These are phyloP conservation scores for Backusella tarrabulga DNA, from an alignment of 192 early-diverging fungal genomes.

Conservation along the genomic window DNA sequence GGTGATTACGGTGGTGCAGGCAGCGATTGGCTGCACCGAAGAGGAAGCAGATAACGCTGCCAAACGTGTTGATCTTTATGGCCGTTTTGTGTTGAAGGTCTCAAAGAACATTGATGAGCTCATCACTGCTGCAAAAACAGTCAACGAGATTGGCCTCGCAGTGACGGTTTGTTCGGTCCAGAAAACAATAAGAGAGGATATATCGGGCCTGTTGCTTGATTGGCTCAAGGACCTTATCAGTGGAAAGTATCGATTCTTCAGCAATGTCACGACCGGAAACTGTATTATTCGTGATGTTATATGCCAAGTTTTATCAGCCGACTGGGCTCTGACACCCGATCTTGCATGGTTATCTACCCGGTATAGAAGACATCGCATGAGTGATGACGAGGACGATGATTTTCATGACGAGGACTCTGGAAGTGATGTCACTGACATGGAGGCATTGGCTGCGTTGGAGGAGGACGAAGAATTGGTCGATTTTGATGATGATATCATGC, in stretches of 20 bases:
- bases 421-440: constrained; percentile 2
- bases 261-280: constrained; percentile 33
- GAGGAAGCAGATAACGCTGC: constrained; percentile 75
- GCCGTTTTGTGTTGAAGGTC: constrained; percentile 71
- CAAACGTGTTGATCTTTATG: constrained; percentile 79
- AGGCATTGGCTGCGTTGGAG: background rate
- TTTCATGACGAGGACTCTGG: background rate
- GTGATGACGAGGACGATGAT: constrained; percentile 7
- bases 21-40: constrained; percentile 57
- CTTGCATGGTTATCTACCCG: constrained; percentile 27
- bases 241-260: constrained; percentile 43
- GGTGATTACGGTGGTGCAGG: constrained; percentile 79
- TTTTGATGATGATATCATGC: background rate
- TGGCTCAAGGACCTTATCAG: constrained; percentile 82
- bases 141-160: constrained; percentile 70
- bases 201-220: constrained; percentile 70
- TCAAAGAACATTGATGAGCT: constrained; percentile 66
- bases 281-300: constrained; percentile 52
- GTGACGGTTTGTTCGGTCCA: constrained; percentile 80
- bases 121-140: constrained; percentile 61
- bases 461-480: background rate
- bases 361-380: background rate
- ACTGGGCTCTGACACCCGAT: constrained; percentile 49
- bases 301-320: constrained; percentile 55
- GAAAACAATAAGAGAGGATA: constrained; percentile 84